A percentile compares a stretch with the other conserved stretches of the same genome.
These are phyloP conservation scores for Massariosphaeria phaeospora DNA, from an alignment of 495 filamentous ascomycete species.

Conservation along the genomic window DNA sequence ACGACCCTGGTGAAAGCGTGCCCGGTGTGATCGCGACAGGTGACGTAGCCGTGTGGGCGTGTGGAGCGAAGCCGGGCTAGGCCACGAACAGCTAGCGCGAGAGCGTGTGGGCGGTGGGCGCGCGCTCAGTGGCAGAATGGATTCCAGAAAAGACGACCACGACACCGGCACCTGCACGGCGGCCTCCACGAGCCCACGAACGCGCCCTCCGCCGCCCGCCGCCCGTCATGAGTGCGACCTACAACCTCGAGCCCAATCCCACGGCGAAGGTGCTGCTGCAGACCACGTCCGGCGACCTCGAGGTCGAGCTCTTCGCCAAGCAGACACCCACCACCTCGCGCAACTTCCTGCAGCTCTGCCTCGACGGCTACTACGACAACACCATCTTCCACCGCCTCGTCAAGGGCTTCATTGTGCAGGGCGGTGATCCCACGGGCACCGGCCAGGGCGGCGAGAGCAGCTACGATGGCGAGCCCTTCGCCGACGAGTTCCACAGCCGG, in stretches of 20 bases:
- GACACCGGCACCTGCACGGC: neutral
- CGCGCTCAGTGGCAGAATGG: constrained; percentile 23
- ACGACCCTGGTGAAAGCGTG: neutral
- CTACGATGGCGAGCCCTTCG: constrained; percentile 81
- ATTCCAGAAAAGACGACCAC: neutral
- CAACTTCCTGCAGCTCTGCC: constrained; percentile 92
- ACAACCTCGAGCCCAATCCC: constrained; percentile 89
- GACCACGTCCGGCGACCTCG: constrained; percentile 82
- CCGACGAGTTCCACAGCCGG: constrained; percentile 86
- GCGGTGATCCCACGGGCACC: constrained; percentile 78
- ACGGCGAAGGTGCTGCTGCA: constrained; percentile 85
- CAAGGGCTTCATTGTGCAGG: constrained; percentile 88
- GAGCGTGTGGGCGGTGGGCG: constrained; percentile 1
- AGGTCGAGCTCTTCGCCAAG: constrained; percentile 87
- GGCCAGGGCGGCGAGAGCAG: constrained; percentile 88
- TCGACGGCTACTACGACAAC: constrained; percentile 88
- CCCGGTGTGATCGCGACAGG: neutral
- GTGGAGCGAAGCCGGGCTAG: constrained; percentile 5
- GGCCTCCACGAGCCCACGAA: neutral
- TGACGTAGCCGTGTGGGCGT: neutral
- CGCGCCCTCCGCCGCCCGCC: neutral
- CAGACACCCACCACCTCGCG: constrained; percentile 86
- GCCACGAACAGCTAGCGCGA: neutral
- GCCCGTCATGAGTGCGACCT: constrained; percentile 79
- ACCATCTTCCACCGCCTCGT: constrained; percentile 93